phyloP scores from a whole-genome alignment of 176 grass and related monocot species.

The Poa pratensis region DNA sequence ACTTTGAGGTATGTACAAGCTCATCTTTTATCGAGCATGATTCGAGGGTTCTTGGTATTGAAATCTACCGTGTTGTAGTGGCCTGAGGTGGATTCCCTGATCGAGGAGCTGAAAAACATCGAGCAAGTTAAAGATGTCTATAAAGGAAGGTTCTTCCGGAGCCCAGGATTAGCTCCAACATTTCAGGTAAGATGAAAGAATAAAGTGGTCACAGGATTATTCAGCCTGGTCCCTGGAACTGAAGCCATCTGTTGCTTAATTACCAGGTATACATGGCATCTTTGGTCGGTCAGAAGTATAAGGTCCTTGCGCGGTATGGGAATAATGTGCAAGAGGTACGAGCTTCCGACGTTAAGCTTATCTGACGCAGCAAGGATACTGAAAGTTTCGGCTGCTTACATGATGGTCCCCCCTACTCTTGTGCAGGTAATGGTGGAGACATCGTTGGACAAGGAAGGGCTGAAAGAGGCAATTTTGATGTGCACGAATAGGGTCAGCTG shows the following conservation, averaged over 20 bases:
- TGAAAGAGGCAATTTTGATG: slow-evolving; percentile 67
- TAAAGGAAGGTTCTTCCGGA: slow-evolving; percentile 85
- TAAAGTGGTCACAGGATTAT: neutral
- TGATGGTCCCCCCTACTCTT: neutral
- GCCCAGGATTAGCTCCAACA: slow-evolving; percentile 83
- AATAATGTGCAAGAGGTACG: slow-evolving; percentile 94
- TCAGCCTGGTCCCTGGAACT: neutral
- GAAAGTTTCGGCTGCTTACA: neutral
- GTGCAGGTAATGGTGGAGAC: slow-evolving; percentile 82
- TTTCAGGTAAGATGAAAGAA: slow-evolving; percentile 65
- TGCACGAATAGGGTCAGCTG: slow-evolving; percentile 75
- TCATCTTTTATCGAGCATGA: slow-evolving; percentile 11
- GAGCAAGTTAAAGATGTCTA: slow-evolving; percentile 73
- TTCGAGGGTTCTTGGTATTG: neutral
- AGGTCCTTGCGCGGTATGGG: slow-evolving; percentile 82
- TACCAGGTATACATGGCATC: slow-evolving; percentile 92
- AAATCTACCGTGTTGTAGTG: slow-evolving; percentile 56
- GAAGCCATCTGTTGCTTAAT: neutral
- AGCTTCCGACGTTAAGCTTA: neutral
- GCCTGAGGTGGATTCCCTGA: slow-evolving; percentile 85
- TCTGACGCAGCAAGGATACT: neutral
- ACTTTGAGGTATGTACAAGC: slow-evolving; percentile 66
- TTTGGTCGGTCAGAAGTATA: slow-evolving; percentile 73
- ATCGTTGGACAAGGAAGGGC: slow-evolving; percentile 65
- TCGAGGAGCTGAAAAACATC: slow-evolving; percentile 77